phyloP scores from a whole-genome alignment of 345 rosid species.

The Corchorus olitorius region DNA sequence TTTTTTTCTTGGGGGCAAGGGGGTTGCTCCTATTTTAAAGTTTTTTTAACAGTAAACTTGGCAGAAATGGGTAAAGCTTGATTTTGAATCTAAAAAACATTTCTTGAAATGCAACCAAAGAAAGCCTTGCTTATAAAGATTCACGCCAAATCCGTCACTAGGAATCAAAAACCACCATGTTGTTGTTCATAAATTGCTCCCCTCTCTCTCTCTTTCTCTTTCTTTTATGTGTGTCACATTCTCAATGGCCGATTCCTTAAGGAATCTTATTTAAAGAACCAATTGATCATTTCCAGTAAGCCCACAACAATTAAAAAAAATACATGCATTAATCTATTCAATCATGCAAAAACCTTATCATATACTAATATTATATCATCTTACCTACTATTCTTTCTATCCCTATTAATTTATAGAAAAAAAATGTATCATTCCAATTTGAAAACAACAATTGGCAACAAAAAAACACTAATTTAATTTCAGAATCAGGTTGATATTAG shows the following conservation, averaged over 20 bases:
- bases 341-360: slow-evolving; percentile 15
- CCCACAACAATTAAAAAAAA: background rate
- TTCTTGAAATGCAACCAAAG: slow-evolving; percentile 10
- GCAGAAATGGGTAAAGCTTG: background rate
- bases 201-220: background rate
- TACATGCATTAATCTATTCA: slow-evolving; percentile 8
- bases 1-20: background rate
- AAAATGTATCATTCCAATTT: background rate
- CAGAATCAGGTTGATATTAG: background rate
- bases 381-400: slow-evolving; percentile 9
- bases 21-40: too few relatives aligned
- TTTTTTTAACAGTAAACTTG: too few relatives aligned
- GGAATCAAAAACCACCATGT: background rate
- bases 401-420: too few relatives aligned
- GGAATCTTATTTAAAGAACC: slow-evolving; percentile 6
- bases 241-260: background rate
- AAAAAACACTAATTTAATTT: background rate
- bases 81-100: background rate
- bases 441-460: background rate
- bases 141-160: background rate
- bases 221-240: background rate
- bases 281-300: background rate
- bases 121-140: background rate
- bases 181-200: background rate
- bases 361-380: background rate